Evolutionary conservation across 495 filamentous ascomycete genomes (phyloP).

Genomic region (Jackrogersella minutella): DNA sequence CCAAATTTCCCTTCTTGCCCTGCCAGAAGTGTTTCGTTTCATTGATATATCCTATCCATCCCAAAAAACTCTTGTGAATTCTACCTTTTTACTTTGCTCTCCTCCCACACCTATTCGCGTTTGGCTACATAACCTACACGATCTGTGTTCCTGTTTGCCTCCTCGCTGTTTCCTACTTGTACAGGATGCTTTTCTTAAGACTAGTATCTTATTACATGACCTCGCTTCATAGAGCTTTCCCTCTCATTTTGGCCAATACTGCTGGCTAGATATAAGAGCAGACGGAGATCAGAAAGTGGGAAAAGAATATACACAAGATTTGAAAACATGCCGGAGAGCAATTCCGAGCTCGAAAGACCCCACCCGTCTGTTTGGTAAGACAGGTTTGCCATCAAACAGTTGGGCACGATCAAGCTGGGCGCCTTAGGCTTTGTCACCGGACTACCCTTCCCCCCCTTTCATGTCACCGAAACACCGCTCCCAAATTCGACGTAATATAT

Average conservation of each 20-base stretch:
- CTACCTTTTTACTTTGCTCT: slow-evolving; percentile 36
- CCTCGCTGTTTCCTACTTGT: slow-evolving; percentile 21
- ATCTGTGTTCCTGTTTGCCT: slow-evolving; percentile 2
- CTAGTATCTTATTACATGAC: slow-evolving; percentile 38
- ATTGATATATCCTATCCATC: slow-evolving; percentile 40
- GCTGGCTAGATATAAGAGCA: slow-evolving; percentile 26
- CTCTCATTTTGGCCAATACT: slow-evolving; percentile 23
- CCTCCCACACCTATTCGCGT: slow-evolving; percentile 15
- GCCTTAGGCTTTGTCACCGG: slow-evolving; percentile 15
- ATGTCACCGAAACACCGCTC: slow-evolving; percentile 22
- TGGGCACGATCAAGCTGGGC: slow-evolving; percentile 16
- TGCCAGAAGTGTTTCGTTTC: slow-evolving; percentile 38
- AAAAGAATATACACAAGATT: slow-evolving; percentile 38
- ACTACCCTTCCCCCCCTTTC: slow-evolving; percentile 9
- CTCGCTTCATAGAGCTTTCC: slow-evolving; percentile 21
- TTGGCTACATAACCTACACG: slow-evolving; percentile 26
- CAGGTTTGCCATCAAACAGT: slow-evolving; percentile 33
- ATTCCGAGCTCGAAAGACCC: slow-evolving; percentile 32
- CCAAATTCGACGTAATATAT: slow-evolving; percentile 33
- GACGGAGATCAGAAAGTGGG: slow-evolving; percentile 33
- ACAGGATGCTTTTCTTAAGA: slow-evolving; percentile 24
- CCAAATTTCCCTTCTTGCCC: slow-evolving; percentile 31
- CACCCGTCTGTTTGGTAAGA: slow-evolving; percentile 30
- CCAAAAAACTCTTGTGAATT: slow-evolving; percentile 29
- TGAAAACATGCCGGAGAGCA: slow-evolving; percentile 24